phyloP scores from a whole-genome alignment of 2,329 filamentous ascomycete species.

The Helotiales sp. region DNA sequence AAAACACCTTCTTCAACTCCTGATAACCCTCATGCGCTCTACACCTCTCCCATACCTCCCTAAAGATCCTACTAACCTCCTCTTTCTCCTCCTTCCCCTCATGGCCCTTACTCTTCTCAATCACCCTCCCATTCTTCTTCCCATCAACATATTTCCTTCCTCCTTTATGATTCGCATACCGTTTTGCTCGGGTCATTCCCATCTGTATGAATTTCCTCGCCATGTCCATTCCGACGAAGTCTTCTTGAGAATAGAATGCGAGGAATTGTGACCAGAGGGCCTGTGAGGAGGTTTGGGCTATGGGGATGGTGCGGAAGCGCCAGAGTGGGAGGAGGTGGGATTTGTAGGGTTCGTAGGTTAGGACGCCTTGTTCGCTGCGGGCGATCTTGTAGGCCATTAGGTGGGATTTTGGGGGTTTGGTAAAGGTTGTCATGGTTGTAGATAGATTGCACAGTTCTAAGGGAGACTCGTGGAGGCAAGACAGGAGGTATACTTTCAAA shows the following conservation, averaged over 20 bases:
- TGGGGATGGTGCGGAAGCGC: slow-evolving; percentile 54
- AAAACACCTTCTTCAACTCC: slow-evolving; percentile 45
- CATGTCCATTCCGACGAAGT: slow-evolving; percentile 68
- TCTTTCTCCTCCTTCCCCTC: slow-evolving; percentile 50
- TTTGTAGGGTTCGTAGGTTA: slow-evolving; percentile 66
- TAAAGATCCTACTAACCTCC: slow-evolving; percentile 49
- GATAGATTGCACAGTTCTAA: neutral
- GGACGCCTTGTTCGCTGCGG: slow-evolving; percentile 59
- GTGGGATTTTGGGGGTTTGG: slow-evolving; percentile 32
- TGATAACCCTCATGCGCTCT: slow-evolving; percentile 45
- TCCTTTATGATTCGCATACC: slow-evolving; percentile 57
- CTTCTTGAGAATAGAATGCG: slow-evolving; percentile 48
- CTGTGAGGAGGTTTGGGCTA: slow-evolving; percentile 51
- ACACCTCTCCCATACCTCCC: slow-evolving; percentile 48
- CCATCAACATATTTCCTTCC: slow-evolving; percentile 51
- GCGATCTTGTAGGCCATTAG: slow-evolving; percentile 56
- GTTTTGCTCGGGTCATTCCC: slow-evolving; percentile 61
- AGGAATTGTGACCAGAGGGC: slow-evolving; percentile 52
- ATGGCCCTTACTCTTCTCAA: slow-evolving; percentile 45
- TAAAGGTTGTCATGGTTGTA: slow-evolving; percentile 21
- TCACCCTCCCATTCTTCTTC: slow-evolving; percentile 41
- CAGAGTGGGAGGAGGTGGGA: slow-evolving; percentile 57
- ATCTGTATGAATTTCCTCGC: slow-evolving; percentile 64
- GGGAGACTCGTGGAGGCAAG: neutral
- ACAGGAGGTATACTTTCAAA: too few relatives aligned